A percentile compares a stretch with the other conserved stretches of the same genome.
phyloP scores from a whole-genome alignment of 306 rosid genomes.

The Cucurbita maxima region DNA sequence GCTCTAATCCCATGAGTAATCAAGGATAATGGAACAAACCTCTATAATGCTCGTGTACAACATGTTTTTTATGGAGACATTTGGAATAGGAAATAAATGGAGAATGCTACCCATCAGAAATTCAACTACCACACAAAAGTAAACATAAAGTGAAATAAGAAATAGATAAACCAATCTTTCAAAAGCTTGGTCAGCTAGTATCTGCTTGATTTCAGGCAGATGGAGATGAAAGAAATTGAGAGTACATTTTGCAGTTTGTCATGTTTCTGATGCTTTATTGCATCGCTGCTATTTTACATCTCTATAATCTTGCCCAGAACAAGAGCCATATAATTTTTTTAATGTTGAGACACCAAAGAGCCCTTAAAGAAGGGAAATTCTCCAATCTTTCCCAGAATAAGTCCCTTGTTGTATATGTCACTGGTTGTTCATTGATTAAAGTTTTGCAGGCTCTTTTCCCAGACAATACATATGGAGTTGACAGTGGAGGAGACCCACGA shows the following conservation, averaged over 20 bases:
- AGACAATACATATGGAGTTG: conserved; percentile 86
- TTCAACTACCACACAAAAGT: background rate
- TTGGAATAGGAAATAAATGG: background rate
- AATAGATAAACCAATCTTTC: background rate
- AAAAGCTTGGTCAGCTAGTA: background rate
- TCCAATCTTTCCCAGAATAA: background rate
- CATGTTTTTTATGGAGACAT: background rate
- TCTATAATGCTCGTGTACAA: background rate
- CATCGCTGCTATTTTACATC: background rate
- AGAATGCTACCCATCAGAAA: background rate
- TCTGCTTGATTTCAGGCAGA: background rate
- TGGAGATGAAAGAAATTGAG: background rate
- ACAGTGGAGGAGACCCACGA: conserved; percentile 93
- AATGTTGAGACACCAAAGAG: background rate
- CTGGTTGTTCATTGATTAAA: background rate
- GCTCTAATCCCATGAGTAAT: background rate
- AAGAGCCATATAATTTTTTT: background rate
- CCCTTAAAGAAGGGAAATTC: background rate
- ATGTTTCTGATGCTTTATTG: background rate
- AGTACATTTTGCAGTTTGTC: background rate
- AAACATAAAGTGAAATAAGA: background rate
- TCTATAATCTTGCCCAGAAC: background rate
- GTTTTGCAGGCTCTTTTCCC: conserved; percentile 80
- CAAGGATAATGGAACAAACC: background rate
- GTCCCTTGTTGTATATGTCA: background rate